Evolutionary conservation across 2,329 filamentous ascomycete genomes (phyloP).

Genomic region (Xylariomycetidae sp.): DNA sequence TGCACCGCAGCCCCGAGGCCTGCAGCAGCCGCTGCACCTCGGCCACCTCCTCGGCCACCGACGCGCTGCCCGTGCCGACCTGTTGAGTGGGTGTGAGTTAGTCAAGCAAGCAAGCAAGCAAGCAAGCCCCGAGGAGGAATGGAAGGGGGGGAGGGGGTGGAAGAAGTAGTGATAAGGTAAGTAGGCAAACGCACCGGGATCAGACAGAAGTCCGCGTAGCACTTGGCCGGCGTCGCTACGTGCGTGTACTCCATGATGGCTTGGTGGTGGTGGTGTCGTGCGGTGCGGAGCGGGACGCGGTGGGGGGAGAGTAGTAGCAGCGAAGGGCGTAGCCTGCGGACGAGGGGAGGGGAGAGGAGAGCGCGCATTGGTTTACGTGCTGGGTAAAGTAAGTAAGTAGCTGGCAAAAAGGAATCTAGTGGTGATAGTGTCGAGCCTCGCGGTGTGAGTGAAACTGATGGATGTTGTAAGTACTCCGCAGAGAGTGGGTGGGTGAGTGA

Average conservation of each 20-base stretch:
- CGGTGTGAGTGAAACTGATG: too few relatives aligned
- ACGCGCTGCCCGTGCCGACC: slow-evolving; percentile 74
- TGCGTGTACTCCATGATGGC: slow-evolving; percentile 32
- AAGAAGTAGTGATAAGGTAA: too few relatives aligned
- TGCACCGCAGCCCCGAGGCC: slow-evolving; percentile 72
- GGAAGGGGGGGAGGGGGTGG: background rate
- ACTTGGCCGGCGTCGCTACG: slow-evolving; percentile 62
- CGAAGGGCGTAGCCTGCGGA: too few relatives aligned
- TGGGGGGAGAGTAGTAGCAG: too few relatives aligned
- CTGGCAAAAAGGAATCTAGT: too few relatives aligned
- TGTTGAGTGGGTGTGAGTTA: slow-evolving; percentile 26
- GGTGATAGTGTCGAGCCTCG: background rate
- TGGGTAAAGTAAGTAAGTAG: too few relatives aligned
- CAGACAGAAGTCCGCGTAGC: slow-evolving; percentile 86
- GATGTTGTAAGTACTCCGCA: too few relatives aligned
- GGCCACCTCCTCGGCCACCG: slow-evolving; percentile 78
- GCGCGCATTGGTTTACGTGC: too few relatives aligned
- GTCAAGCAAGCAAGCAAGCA: slow-evolving; percentile 1
- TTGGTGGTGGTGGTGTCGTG: background rate
- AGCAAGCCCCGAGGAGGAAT: background rate
- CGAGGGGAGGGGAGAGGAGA: too few relatives aligned
- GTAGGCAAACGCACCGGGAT: slow-evolving; percentile 59
- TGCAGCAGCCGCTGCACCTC: slow-evolving; percentile 81
- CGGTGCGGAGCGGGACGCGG: too few relatives aligned
- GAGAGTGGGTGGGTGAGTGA: too few relatives aligned